These are phyloP conservation scores for Nyssa sinensis DNA, from an alignment of 148 eudicot genomes.

Conservation along the genomic window DNA sequence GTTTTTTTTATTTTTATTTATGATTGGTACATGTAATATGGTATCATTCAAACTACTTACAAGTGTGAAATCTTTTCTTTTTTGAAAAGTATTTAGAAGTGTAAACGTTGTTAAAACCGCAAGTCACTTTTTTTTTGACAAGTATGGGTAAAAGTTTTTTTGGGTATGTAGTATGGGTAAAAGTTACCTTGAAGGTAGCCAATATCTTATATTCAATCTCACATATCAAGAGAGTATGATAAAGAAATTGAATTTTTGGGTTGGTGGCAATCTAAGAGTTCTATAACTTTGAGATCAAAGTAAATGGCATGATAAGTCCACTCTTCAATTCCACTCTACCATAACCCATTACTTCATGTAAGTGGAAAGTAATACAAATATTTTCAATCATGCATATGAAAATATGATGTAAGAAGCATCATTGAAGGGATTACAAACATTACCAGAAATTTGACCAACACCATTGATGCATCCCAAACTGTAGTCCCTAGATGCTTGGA, in stretches of 20 bases:
- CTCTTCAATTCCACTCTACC: not conserved
- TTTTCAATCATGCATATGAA: not conserved
- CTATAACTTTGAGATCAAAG: slow-evolving; percentile 2
- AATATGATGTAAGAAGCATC: not conserved
- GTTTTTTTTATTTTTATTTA: too few relatives aligned
- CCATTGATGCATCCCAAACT: slow-evolving; percentile 98
- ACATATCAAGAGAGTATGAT: too few relatives aligned
- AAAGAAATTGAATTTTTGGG: not conserved
- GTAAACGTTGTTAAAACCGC: too few relatives aligned
- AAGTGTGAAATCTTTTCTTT: too few relatives aligned
- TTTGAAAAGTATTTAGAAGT: too few relatives aligned
- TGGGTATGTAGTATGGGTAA: too few relatives aligned
- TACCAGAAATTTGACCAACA: slow-evolving; percentile 89
- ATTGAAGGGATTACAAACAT: slow-evolving; percentile 6
- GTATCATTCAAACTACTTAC: too few relatives aligned
- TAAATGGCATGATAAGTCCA: not conserved
- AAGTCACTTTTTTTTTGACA: too few relatives aligned
- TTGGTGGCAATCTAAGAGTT: not conserved
- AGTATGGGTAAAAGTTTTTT: too few relatives aligned
- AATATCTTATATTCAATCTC: too few relatives aligned
- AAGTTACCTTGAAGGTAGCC: too few relatives aligned
- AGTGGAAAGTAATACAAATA: not conserved
- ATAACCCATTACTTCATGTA: not conserved
- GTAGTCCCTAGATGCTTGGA: slow-evolving; percentile 96
- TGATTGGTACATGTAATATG: too few relatives aligned